These are phyloP conservation scores for Castanea mollissima DNA, from an alignment of 306 rosid genomes.

Conservation along the genomic window DNA sequence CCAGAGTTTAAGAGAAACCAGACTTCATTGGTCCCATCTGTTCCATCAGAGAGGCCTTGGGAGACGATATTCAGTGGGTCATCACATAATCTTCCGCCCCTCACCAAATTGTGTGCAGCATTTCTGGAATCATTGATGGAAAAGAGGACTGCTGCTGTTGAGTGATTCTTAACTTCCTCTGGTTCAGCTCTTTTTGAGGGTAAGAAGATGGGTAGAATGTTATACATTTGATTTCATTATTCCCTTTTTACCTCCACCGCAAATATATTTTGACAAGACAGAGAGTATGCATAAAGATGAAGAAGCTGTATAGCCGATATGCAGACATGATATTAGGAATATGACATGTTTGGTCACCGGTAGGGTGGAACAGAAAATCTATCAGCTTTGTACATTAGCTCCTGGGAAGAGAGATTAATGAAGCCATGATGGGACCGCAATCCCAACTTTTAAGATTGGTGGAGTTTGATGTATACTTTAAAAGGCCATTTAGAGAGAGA, in stretches of 20 bases:
- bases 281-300: not conserved
- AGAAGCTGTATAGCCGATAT: not conserved
- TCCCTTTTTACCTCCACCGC: not conserved
- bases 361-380: not conserved
- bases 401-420: not conserved
- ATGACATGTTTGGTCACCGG: not conserved
- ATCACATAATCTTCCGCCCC: slow-evolving; percentile 78
- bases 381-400: not conserved
- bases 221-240: slow-evolving; percentile 8
- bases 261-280: not conserved
- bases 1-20: slow-evolving; percentile 51
- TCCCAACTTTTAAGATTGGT: not conserved
- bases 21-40: slow-evolving; percentile 33
- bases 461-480: no score
- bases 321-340: not conserved
- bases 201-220: not conserved
- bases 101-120: slow-evolving; percentile 72
- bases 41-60: slow-evolving; percentile 83
- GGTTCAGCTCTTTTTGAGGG: not conserved
- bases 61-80: slow-evolving; percentile 79
- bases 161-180: slow-evolving; percentile 29
- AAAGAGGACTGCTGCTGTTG: slow-evolving; percentile 44
- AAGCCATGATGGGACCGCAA: not conserved
- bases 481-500: not conserved
- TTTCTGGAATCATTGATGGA: slow-evolving; percentile 75